A percentile compares a stretch with the other conserved stretches of the same genome.
Evolutionary conservation across 2,329 filamentous ascomycete genomes (phyloP).

Genomic region (Colletotrichum godetiae): DNA sequence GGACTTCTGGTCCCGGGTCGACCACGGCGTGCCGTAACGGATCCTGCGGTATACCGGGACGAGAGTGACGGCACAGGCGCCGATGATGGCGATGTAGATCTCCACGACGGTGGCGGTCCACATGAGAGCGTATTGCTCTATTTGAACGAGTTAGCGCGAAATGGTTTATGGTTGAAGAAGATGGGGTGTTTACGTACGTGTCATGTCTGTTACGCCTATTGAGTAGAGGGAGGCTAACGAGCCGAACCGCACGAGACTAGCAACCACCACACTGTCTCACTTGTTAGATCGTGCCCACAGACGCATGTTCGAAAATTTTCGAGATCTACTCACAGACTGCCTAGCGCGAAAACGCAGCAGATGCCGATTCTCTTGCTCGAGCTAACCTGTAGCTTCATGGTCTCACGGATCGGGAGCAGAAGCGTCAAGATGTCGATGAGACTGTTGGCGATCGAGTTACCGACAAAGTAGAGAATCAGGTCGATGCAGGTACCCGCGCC

Average conservation of each 20-base stretch:
- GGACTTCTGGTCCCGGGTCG: constrained; percentile 13
- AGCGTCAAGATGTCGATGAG: constrained; percentile 16
- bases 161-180: neutral
- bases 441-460: constrained; percentile 19
- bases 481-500: constrained; percentile 13
- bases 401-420: constrained; percentile 19
- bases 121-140: constrained; percentile 23
- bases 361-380: constrained; percentile 14
- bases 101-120: constrained; percentile 25
- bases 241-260: constrained; percentile 19
- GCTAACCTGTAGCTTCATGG: constrained; percentile 25
- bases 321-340: constrained; percentile 8
- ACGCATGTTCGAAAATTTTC: neutral
- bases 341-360: constrained; percentile 17
- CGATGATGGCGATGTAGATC: constrained; percentile 21
- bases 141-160: neutral
- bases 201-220: constrained; percentile 18
- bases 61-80: constrained; percentile 18
- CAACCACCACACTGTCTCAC: constrained; percentile 9
- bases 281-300: neutral
- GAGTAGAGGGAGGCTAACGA: constrained; percentile 16
- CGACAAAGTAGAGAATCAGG: constrained; percentile 15
- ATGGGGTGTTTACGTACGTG: neutral
- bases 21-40: constrained; percentile 21
- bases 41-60: constrained; percentile 19